Conservation (phyloP, 257 asterid species). For the Agastache rugosa region DNA sequence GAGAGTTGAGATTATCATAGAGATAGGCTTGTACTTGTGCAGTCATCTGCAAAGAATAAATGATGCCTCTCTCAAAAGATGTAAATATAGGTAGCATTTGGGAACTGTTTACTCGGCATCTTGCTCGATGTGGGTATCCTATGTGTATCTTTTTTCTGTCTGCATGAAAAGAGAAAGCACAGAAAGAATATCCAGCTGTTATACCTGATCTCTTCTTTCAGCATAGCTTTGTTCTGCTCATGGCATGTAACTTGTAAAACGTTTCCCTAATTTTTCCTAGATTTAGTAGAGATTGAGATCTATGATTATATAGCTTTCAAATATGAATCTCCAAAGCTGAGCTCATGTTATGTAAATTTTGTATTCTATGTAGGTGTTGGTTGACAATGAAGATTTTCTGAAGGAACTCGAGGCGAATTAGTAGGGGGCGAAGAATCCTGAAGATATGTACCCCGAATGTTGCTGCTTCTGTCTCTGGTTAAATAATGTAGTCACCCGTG, state of each 20-base stretch:
- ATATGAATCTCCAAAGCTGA: not conserved
- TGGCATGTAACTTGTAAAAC: not conserved
- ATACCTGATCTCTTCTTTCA: not conserved
- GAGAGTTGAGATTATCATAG: not conserved
- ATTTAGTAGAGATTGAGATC: not conserved
- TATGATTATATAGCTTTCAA: not conserved
- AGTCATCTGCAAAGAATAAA: not conserved
- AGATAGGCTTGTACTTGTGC: not conserved
- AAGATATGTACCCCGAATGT: constrained; percentile 16
- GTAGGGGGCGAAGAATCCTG: constrained; percentile 33
- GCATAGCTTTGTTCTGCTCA: not conserved
- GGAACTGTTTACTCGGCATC: no score
- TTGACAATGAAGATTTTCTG: constrained; percentile 84
- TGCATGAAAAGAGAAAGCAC: not conserved
- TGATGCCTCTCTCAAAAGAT: not conserved
- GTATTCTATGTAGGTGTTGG: constrained; percentile 71
- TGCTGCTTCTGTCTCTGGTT: constrained; percentile 20
- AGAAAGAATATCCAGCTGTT: not conserved
- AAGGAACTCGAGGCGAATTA: constrained; percentile 68
- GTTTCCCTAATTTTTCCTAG: not conserved
- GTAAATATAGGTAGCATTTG: not conserved
- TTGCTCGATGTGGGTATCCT: not conserved
- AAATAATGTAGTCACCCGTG: constrained; percentile 28
- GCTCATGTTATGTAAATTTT: not conserved
- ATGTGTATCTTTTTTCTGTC: not conserved